Conservation (phyloP, 192 early-diverging fungal species). For the Coemansia javaensis region DNA sequence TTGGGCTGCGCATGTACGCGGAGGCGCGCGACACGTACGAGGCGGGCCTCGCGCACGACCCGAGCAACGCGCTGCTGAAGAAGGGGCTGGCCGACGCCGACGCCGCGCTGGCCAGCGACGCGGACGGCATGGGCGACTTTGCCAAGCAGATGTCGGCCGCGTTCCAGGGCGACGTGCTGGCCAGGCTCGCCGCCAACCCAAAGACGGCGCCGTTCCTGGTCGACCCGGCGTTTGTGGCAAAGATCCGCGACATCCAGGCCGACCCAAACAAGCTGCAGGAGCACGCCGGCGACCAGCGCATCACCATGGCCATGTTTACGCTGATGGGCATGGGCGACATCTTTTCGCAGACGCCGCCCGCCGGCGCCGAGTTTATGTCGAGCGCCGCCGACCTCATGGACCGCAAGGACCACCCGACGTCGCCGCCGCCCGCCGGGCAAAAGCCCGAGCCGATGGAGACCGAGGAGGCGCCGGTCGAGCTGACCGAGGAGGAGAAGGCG, state of each 20-base stretch:
- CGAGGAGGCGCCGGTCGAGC: slow-evolving; percentile 40
- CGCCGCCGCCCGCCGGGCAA: slow-evolving; percentile 20
- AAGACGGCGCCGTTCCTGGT: slow-evolving; percentile 66
- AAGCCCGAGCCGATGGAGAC: slow-evolving; percentile 30
- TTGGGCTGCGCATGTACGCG: slow-evolving; percentile 61
- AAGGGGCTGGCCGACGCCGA: slow-evolving; percentile 76
- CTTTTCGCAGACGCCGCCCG: slow-evolving; percentile 28
- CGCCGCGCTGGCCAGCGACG: slow-evolving; percentile 50
- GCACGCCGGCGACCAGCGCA: slow-evolving; percentile 77
- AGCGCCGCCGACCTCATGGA: too few species aligned
- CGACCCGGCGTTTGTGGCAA: slow-evolving; percentile 71
- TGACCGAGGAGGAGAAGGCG: slow-evolving; percentile 55
- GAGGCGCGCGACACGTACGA: slow-evolving; percentile 78
- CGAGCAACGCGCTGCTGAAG: slow-evolving; percentile 66
- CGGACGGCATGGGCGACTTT: slow-evolving; percentile 24
- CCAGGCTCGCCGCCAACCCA: slow-evolving; percentile 79
- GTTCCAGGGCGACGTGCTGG: slow-evolving; percentile 70
- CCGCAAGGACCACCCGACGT: slow-evolving; percentile 4
- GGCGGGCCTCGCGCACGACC: slow-evolving; percentile 73
- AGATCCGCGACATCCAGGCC: slow-evolving; percentile 69
- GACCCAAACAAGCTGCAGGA: slow-evolving; percentile 64
- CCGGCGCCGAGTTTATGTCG: slow-evolving; percentile 8
- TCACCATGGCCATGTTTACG: slow-evolving; percentile 69
- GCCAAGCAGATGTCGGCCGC: slow-evolving; percentile 22
- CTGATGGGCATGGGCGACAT: slow-evolving; percentile 69